Base-by-base conservation (phyloP, 2,329 filamentous ascomycete genomes). In the Penicillium sp. region DNA sequence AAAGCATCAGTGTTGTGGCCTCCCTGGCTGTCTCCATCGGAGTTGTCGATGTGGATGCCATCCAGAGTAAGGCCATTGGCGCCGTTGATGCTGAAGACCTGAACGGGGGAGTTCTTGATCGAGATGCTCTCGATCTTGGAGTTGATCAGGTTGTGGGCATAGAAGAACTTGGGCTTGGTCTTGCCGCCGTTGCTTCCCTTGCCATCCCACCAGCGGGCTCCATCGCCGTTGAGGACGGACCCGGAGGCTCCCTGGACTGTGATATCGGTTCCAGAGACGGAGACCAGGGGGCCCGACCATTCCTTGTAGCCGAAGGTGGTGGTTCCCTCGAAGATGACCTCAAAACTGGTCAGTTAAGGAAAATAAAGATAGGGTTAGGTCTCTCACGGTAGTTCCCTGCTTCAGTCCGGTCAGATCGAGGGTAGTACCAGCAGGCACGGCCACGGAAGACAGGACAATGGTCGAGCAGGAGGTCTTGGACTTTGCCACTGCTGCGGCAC, bases 101-200 rank as follows among this genome's bases (percentile, higher is more conserved):
- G 74, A 5, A 76, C 71, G 6, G 73, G 75, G 25, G 73, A 75
- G 65, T 77, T 76, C 69, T 73, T 67, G 63, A 77, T 69, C 22
- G 70, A 65, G 10, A 78, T 59, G 41, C 71, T 67, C 20, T 62
- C 66, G 63, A 78, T 75, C 37, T 65, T 68, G 15, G 74, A 76
- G 54, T 71, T 63, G 25, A 66, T 68, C 54, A 76, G 61, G 5
- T 53, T 48, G 59, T 76, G 75, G 22, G 81, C 81, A 64, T 75
- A 81, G 79, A 88, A 87, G 78, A 88, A 86, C 78, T 88, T 85
- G 65, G 87, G 87, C 81, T 89, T 89, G 22, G 72, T 83, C 75
- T 83, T 52, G 49, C 49, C 49, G 25, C 86, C 84, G 69, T 86
- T 87, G 68, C 74, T 75, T 49, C 87, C 87, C 49, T 41, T 52